Conservation (phyloP, 169 alveolate genomes). For the Cryptosporidium canis region DNA sequence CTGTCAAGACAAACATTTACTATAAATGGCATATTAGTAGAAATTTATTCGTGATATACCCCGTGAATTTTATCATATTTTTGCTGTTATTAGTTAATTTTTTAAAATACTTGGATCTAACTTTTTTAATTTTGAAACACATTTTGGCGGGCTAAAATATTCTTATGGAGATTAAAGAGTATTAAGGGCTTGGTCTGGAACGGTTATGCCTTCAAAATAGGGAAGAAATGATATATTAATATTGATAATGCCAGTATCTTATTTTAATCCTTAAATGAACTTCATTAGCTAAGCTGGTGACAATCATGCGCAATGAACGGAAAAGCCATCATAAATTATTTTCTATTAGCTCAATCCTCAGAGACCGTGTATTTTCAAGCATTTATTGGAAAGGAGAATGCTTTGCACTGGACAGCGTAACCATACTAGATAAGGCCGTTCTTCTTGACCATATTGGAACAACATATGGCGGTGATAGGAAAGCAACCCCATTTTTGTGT, state of each 20-base stretch:
- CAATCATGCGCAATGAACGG: neutral
- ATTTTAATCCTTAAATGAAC: neutral
- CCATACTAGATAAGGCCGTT: slow-evolving; percentile 94
- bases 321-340: slow-evolving; percentile 7
- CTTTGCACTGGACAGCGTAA: slow-evolving; percentile 90
- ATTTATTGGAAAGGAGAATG: slow-evolving; percentile 88
- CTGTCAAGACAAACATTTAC: neutral
- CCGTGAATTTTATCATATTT: no score
- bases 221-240: neutral
- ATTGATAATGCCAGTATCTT: neutral
- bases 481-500: slow-evolving; percentile 95
- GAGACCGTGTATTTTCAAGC: slow-evolving; percentile 84
- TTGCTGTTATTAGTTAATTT: neutral
- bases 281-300: neutral
- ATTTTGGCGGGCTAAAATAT: slow-evolving; percentile 16
- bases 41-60: neutral
- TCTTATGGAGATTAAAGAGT: neutral
- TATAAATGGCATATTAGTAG: neutral
- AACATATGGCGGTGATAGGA: slow-evolving; percentile 95
- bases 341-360: slow-evolving; percentile 54
- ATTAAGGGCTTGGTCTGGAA: neutral
- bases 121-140: neutral
- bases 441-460: slow-evolving; percentile 95
- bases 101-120: neutral
- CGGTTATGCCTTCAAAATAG: no score